Base-by-base conservation (phyloP, 2,329 filamentous ascomycete species). In the Neopestalotiopsis rosae region DNA sequence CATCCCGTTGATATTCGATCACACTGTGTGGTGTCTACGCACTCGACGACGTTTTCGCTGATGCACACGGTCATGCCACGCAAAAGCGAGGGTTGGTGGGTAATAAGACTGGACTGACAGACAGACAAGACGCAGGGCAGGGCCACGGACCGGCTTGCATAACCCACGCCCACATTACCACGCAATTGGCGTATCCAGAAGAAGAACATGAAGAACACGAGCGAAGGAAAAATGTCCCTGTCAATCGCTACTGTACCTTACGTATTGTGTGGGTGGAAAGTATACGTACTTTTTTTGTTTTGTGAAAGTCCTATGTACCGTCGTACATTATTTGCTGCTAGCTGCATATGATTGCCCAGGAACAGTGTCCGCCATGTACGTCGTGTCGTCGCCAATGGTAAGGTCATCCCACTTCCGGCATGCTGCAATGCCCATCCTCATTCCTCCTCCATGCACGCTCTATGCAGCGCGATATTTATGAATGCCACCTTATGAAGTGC, bases 401-500 rank as follows among this genome's bases (percentile, higher is more conserved):
- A 28, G 17, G 49, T 42, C 24, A 61, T 67, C 52, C 65, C 65
- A 61, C 28, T 40, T 67, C 49, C 45, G 56, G 65, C 49, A 67
- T 52, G 52, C 30, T 67, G 65, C 56, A 61, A 30, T 67, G 65
- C 65, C 52, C 52, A 67, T 67, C 65, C 65, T 59, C 65, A 67
- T 67, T 61, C 34, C 20, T 52, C n/a, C 56, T 38, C 45, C 65
- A 49, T 45, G 52, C 52, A 59, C 52, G 13, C 32, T 24, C 65
- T 61, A 67, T 67, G 65, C 65, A 67, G 17, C 32, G 38, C 65
- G 65, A 61, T 42, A 67, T 40, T 61, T 56, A 45, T 67, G 65
- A 67, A 67, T 67, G 52, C 20, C 65, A 67, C 65, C 65, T 67
- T 67, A 67, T 67, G 65, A 59, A 67, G 17, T 42, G 38, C 45